Conservation (phyloP, 1,284 basidiomycete species). For the Malassezia yamatoensis region DNA sequence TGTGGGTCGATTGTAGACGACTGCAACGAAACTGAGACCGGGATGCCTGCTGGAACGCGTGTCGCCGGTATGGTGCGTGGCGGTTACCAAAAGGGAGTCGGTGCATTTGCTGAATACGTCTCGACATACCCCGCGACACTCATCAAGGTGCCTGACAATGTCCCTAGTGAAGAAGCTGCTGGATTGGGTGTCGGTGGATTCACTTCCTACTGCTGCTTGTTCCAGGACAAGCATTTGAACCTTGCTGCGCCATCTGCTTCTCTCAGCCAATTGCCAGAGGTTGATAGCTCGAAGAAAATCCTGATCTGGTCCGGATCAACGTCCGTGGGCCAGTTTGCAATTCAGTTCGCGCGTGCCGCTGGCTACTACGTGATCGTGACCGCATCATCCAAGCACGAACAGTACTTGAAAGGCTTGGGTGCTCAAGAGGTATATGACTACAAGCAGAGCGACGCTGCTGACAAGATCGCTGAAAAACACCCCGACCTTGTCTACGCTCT, state of each 20-base stretch:
- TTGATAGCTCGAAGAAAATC: constrained; percentile 23
- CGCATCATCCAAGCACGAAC: constrained; percentile 47
- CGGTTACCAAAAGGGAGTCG: constrained; percentile 42
- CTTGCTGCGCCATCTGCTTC: constrained; percentile 20
- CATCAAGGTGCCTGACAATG: constrained; percentile 26
- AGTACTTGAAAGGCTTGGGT: constrained; percentile 32
- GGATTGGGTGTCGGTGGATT: constrained; percentile 34
- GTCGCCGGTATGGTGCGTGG: constrained; percentile 54
- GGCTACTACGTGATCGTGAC: constrained; percentile 53
- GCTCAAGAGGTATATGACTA: constrained; percentile 51
- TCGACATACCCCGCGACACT: constrained; percentile 31
- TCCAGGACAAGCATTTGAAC: constrained; percentile 18
- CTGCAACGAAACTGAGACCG: constrained; percentile 18
- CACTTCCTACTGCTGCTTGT: constrained; percentile 22
- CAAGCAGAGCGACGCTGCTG: constrained; percentile 42
- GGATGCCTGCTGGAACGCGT: constrained; percentile 55
- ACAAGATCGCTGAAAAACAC: constrained; percentile 33
- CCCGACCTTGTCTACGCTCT: constrained; percentile 34
- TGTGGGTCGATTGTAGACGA: constrained; percentile 56
- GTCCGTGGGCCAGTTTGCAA: constrained; percentile 52
- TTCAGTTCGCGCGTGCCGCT: constrained; percentile 46
- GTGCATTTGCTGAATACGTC: constrained; percentile 48
- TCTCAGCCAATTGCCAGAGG: constrained; percentile 19
- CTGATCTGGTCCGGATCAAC: constrained; percentile 56
- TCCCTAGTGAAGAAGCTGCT: constrained; percentile 23